A percentile compares a stretch with the other conserved stretches of the same genome.
Conservation (phyloP, 495 filamentous ascomycete genomes). For the Lindgomyces ingoldianus region DNA sequence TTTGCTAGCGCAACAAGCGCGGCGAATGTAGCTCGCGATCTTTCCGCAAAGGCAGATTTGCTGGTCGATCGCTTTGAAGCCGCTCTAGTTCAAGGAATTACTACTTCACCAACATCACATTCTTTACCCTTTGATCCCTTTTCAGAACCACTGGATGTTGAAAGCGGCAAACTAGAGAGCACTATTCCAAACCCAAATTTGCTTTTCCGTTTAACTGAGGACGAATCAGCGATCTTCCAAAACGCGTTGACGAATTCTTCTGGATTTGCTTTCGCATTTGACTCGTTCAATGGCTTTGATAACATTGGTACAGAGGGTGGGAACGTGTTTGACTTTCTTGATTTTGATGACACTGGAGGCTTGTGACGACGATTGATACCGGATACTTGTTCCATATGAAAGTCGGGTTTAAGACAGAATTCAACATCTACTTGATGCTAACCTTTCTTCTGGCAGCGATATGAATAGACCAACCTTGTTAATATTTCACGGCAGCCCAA, state of each 20-base stretch:
- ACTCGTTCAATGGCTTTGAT: slow-evolving; percentile 1
- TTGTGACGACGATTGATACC: too few species aligned
- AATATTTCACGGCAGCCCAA: too few species aligned
- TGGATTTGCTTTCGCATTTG: slow-evolving; percentile 13
- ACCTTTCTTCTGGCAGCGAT: too few species aligned
- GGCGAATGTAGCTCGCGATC: slow-evolving; percentile 45
- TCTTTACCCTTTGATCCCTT: neutral
- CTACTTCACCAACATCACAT: neutral
- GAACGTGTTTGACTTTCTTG: slow-evolving; percentile 13
- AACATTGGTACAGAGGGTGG: neutral
- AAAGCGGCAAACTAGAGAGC: neutral
- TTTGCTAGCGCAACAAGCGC: slow-evolving; percentile 51
- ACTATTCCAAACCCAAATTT: neutral
- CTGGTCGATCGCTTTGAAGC: slow-evolving; percentile 16
- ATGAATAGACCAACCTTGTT: too few species aligned
- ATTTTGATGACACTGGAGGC: neutral
- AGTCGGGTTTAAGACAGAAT: too few species aligned
- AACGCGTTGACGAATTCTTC: slow-evolving; percentile 1
- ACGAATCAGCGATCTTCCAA: slow-evolving; percentile 1
- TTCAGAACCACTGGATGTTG: neutral
- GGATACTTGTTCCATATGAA: too few species aligned
- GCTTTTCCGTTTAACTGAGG: neutral
- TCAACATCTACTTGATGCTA: too few species aligned
- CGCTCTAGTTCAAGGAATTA: neutral
- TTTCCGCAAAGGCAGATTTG: slow-evolving; percentile 41